These are phyloP conservation scores for Hypsizygus ulmarius DNA, from an alignment of 1,284 basidiomycete species.

Conservation along the genomic window DNA sequence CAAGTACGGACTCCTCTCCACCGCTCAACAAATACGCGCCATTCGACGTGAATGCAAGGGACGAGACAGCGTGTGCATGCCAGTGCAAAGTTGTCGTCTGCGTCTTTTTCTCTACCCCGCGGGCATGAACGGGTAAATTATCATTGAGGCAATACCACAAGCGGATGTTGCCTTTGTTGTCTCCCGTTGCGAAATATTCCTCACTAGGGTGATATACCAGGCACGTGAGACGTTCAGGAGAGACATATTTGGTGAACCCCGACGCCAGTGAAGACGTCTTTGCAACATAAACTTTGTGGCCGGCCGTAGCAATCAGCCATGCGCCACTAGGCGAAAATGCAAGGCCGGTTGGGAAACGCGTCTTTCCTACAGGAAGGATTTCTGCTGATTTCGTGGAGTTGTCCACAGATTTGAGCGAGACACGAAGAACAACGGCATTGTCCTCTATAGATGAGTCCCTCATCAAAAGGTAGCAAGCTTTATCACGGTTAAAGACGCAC, in stretches of 20 bases:
- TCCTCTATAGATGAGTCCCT: constrained; percentile 33
- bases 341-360: constrained; percentile 60
- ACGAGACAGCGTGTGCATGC: constrained; percentile 96
- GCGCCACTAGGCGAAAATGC: constrained; percentile 74
- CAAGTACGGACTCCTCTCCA: constrained; percentile 93
- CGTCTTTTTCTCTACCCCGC: constrained; percentile 67
- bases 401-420: constrained; percentile 55
- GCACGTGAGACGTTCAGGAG: constrained; percentile 78
- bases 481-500: constrained; percentile 34
- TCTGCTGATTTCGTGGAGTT: constrained; percentile 49
- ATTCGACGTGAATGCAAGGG: constrained; percentile 85
- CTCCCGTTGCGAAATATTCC: constrained; percentile 94
- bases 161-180: constrained; percentile 80
- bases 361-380: constrained; percentile 65
- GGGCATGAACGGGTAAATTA: constrained; percentile 45
- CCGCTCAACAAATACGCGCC: constrained; percentile 94
- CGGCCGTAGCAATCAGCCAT: constrained; percentile 81
- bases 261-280: constrained; percentile 50
- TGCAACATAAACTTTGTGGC: constrained; percentile 82
- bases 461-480: not conserved
- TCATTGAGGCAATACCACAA: constrained; percentile 91
- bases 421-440: constrained; percentile 55
- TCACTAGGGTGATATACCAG: constrained; percentile 88
- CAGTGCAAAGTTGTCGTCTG: constrained; percentile 91
- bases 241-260: constrained; percentile 86